Conservation (phyloP, 768 basidiomycete genomes). For the button mushroom (Agaricus bisporus) region DNA sequence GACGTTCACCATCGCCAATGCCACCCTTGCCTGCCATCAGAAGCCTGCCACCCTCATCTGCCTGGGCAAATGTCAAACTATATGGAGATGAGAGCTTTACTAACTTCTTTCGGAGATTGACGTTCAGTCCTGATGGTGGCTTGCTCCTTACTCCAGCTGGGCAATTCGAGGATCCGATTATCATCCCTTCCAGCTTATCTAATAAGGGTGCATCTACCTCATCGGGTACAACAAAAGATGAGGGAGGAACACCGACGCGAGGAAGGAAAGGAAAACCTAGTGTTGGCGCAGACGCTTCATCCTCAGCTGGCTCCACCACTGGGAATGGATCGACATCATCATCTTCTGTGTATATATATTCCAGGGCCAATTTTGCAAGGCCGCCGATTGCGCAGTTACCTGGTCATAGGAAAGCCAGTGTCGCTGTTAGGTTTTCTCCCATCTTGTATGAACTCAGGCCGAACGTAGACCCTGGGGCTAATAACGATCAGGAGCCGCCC, state of each 20-base stretch:
- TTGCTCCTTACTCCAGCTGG: slow-evolving; percentile 94
- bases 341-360: slow-evolving; percentile 87
- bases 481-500: slow-evolving; percentile 18
- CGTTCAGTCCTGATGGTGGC: slow-evolving; percentile 93
- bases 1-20: slow-evolving; percentile 84
- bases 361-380: slow-evolving; percentile 87
- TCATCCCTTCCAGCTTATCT: slow-evolving; percentile 24
- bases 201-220: slow-evolving; percentile 9
- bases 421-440: slow-evolving; percentile 92
- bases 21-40: slow-evolving; percentile 92
- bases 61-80: slow-evolving; percentile 68
- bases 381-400: slow-evolving; percentile 93
- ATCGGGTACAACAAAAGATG: slow-evolving; percentile 14
- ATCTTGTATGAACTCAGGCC: slow-evolving; percentile 86
- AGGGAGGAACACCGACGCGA: slow-evolving; percentile 42
- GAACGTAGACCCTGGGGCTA: slow-evolving; percentile 33
- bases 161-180: slow-evolving; percentile 90
- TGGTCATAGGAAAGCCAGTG: slow-evolving; percentile 92
- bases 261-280: slow-evolving; percentile 43
- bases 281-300: neutral
- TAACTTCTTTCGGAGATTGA: slow-evolving; percentile 91
- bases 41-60: slow-evolving; percentile 46
- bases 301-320: slow-evolving; percentile 24
- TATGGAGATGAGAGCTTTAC: slow-evolving; percentile 96
- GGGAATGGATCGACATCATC: slow-evolving; percentile 39